A percentile compares a stretch with the other conserved stretches of the same genome.
Evolutionary conservation across 192 early-diverging fungal genomes (phyloP).

Genomic region (Linnemannia schmuckeri): DNA sequence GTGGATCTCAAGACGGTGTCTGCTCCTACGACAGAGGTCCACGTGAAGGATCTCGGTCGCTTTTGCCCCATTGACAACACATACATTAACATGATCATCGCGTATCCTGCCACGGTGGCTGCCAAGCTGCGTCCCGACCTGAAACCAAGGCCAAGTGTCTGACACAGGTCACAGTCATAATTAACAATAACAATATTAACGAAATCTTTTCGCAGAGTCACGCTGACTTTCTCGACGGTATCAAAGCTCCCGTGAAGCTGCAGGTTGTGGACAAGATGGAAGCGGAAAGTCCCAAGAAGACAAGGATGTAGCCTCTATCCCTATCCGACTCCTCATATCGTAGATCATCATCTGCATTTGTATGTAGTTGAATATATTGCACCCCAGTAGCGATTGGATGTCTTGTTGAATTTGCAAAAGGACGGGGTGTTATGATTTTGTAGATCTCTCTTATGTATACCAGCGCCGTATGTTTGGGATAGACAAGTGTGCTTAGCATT

Average conservation of each 20-base stretch:
- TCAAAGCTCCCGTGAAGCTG: conserved; percentile 21
- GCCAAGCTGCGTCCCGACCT: conserved; percentile 11
- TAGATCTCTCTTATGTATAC: too few species aligned
- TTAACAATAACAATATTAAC: conserved; percentile 20
- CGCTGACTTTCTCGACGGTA: conserved; percentile 21
- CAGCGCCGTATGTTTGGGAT: too few species aligned
- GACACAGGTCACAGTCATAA: not conserved
- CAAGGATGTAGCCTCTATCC: not conserved
- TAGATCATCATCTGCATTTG: too few species aligned
- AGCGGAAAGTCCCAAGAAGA: conserved; percentile 16
- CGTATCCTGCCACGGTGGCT: conserved; percentile 25
- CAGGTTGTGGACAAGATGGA: conserved; percentile 2
- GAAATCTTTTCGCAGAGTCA: conserved; percentile 21
- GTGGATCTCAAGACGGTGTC: conserved; percentile 13
- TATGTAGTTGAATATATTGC: too few species aligned
- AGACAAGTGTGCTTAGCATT: too few species aligned
- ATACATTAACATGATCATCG: conserved; percentile 27
- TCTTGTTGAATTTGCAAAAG: too few species aligned
- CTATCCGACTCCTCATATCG: too few species aligned
- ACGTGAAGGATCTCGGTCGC: not conserved
- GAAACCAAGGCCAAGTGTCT: not conserved
- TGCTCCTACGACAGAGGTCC: not conserved
- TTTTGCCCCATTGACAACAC: conserved; percentile 25
- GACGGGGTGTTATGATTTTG: too few species aligned
- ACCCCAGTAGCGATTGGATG: too few species aligned